Percentiles rank a stretch among this genome's conserved stretches.
phyloP scores from a whole-genome alignment of 2,329 filamentous ascomycete species.

The Leptographium wingfieldii region DNA sequence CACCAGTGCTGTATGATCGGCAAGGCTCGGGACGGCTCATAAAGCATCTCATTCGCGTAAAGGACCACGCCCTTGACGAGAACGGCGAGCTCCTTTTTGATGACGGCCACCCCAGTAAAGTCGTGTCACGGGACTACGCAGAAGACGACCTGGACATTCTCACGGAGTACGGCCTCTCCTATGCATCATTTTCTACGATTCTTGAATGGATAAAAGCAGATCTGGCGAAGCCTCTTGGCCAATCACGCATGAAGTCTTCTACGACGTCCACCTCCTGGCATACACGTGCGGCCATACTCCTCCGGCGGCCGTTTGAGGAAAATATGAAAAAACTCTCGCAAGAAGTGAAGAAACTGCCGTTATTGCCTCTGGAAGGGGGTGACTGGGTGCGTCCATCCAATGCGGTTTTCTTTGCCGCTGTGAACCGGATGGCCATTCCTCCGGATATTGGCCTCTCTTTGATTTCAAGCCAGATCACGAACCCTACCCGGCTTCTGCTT shows the following conservation, averaged over 20 bases:
- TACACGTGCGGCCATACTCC: constrained; percentile 10
- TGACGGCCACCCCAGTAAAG: constrained; percentile 5
- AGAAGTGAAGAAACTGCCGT: neutral
- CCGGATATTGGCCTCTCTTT: neutral
- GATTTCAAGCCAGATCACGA: neutral
- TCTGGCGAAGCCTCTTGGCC: neutral
- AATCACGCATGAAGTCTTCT: constrained; percentile 9
- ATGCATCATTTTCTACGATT: neutral
- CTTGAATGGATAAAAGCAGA: constrained; percentile 4
- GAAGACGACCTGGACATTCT: constrained; percentile 6
- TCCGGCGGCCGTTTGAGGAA: constrained; percentile 1
- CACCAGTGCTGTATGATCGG: constrained; percentile 8
- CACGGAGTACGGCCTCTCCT: neutral
- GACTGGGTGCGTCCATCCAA: neutral
- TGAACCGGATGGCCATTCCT: neutral
- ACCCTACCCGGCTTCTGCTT: neutral
- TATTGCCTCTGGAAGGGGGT: neutral
- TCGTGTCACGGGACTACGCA: constrained; percentile 9
- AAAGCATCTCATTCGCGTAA: constrained; percentile 1
- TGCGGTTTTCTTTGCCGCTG: neutral
- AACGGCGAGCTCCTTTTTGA: constrained; percentile 15
- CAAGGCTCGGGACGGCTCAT: neutral
- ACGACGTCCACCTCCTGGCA: constrained; percentile 12
- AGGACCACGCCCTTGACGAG: constrained; percentile 3
- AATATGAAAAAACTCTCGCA: neutral